Base-by-base conservation (phyloP, 1,139 yeast species). In the Kodamaea arcana region DNA sequence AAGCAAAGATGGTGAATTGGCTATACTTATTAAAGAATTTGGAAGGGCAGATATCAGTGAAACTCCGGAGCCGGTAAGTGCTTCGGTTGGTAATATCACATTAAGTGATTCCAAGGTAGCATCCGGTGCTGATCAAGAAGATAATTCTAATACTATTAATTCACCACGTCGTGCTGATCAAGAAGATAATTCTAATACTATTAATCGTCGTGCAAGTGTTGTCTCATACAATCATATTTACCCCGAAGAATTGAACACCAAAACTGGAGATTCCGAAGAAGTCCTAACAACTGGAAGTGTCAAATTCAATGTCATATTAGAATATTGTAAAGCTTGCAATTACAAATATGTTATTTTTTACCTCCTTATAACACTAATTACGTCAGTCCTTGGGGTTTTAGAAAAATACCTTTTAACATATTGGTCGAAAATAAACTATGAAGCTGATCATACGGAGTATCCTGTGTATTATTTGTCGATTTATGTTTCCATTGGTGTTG, bases 21-120 rank as follows among this genome's bases (percentile, higher is more conserved):
- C 48, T 9, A 32, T 69, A 39, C 69, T 92, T 52, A 76, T 92
- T 41, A 68, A 68, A 35, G 96, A 87, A 44, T 88, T 78, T 54
- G 96, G 96, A 41, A 54, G 39, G 8, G 41, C 38, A 3, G 44
- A 37, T 4, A 41, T 36, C 5, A 29, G 18, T 7, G 38, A 34
- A 5, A 24, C 26, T 20, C n/a, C n/a, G n/a, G n/a, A n/a, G n/a
- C n/a, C n/a, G n/a, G n/a, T n/a, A n/a, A n/a, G n/a, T n/a, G n/a
- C n/a, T n/a, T n/a, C n/a, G n/a, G n/a, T n/a, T n/a, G n/a, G n/a
- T n/a, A n/a, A n/a, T n/a, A n/a, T n/a, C n/a, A n/a, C n/a, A n/a
- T n/a, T n/a, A n/a, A n/a, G n/a, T n/a, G n/a, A n/a, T n/a, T n/a
- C n/a, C n/a, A n/a, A n/a, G n/a, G n/a, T n/a, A n/a, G n/a, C n/a